Conservation (phyloP, 257 asterid genomes). For the Mentha longifolia region DNA sequence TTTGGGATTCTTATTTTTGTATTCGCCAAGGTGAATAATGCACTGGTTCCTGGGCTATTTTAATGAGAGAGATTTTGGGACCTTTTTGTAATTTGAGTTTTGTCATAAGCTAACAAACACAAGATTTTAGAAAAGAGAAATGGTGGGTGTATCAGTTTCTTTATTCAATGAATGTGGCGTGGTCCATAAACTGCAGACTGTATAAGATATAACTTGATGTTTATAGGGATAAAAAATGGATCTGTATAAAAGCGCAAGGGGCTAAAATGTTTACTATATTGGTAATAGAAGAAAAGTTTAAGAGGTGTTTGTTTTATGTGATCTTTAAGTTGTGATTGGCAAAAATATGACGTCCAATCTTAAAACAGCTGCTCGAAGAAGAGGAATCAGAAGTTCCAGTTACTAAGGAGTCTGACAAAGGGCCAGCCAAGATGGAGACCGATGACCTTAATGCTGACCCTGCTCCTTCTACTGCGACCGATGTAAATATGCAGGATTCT, state of each 20-base stretch:
- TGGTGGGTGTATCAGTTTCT: neutral
- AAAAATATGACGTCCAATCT: constrained; percentile 3
- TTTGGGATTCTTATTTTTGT: neutral
- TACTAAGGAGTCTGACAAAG: constrained; percentile 60
- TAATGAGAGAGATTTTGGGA: neutral
- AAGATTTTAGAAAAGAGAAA: neutral
- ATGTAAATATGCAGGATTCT: constrained; percentile 72
- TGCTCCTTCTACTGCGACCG: constrained; percentile 51
- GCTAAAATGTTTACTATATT: neutral
- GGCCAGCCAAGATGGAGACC: constrained; percentile 73
- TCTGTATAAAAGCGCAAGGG: neutral
- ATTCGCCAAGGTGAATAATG: too few species aligned
- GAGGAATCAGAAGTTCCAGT: constrained; percentile 81
- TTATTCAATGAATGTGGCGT: neutral
- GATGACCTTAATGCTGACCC: constrained; percentile 52
- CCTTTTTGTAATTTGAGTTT: neutral
- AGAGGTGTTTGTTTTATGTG: neutral
- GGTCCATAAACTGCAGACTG: neutral
- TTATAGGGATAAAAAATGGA: neutral
- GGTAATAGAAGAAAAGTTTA: neutral
- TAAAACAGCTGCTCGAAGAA: constrained; percentile 81
- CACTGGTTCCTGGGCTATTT: neutral
- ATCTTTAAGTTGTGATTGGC: neutral
- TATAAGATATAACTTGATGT: neutral
- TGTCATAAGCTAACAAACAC: neutral